These are phyloP conservation scores for Inonotus hispidus DNA, from an alignment of 1,284 basidiomycete genomes.

Conservation along the genomic window DNA sequence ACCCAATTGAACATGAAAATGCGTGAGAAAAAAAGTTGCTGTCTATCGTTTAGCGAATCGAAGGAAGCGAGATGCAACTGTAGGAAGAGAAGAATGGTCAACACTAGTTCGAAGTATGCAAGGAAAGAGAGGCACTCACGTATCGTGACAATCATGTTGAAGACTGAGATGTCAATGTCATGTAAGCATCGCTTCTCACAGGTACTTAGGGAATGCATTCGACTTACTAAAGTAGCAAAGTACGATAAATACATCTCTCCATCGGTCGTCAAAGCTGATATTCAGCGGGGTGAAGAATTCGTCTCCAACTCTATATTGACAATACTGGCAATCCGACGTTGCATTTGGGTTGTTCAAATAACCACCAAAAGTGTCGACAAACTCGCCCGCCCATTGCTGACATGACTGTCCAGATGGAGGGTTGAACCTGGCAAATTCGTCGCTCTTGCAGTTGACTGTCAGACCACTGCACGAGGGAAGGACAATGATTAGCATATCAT, in stretches of 20 bases:
- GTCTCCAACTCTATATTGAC: slow-evolving; percentile 63
- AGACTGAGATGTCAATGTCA: slow-evolving; percentile 35
- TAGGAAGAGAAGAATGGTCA: slow-evolving; percentile 18
- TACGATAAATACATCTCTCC: slow-evolving; percentile 73
- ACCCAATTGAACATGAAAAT: no score
- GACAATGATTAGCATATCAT: slow-evolving; percentile 11
- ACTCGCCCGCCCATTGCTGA: slow-evolving; percentile 60
- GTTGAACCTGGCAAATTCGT: slow-evolving; percentile 64
- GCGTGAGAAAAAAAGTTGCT: no score
- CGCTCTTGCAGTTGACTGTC: slow-evolving; percentile 55
- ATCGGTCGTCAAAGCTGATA: slow-evolving; percentile 60
- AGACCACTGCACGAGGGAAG: slow-evolving; percentile 44
- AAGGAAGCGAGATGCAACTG: slow-evolving; percentile 70
- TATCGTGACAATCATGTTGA: slow-evolving; percentile 70
- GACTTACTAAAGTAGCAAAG: slow-evolving; percentile 53
- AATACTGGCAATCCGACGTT: slow-evolving; percentile 64
- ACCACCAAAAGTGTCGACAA: slow-evolving; percentile 60
- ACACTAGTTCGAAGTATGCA: slow-evolving; percentile 2
- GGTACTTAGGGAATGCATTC: background rate
- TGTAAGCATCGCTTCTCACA: background rate
- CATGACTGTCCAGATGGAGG: slow-evolving; percentile 79
- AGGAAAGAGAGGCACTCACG: slow-evolving; percentile 33
- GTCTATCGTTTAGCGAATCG: slow-evolving; percentile 59
- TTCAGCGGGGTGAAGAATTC: slow-evolving; percentile 68
- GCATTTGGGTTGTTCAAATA: slow-evolving; percentile 75